Evolutionary conservation across 306 rosid species (phyloP), one percentile per base, ranked within the genome.

Genomic region (Dalbergia oliveri): DNA sequence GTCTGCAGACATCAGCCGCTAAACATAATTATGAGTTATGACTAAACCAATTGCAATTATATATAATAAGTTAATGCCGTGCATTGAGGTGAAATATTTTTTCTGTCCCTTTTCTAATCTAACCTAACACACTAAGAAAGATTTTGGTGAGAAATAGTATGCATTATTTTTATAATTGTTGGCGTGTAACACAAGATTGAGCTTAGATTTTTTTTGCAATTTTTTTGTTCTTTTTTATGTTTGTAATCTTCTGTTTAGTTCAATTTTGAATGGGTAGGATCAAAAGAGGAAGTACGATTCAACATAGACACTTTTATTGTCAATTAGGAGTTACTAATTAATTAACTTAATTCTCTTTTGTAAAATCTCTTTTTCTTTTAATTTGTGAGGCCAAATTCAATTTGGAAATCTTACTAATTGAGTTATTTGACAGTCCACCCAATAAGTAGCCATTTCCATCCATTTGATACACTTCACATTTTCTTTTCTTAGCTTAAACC

Each of bases 1-100:
- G 69, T 65, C 49, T 56, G 69, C 77, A 71, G 62, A 72, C 81
- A 41, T 66, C 61, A 76, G 44, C 18, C 44, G 41, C 43, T 16
- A 69, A 68, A 12, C 59, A 47, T 69, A 69, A 69, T 49, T 70
- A 50, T 51, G 45, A 31, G 31, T 26, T 26, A 26, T 26, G 31
- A 26, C n/a, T 19, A 15, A 67, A 66, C 41, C 5, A 13, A 14
- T 10, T 58, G 23, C 13, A 66, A 68, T 68, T 21, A 21, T 45
- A 37, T 37, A 37, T 37, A 37, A 37, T 15, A 39, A 16, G 53
- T 66, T 16, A 69, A 69, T 41, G 5, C 9, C 21, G 12, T 35
- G 23, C 5, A 35, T 15, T 35, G 69, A 64, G 69, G 2, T 65
- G 11, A 0, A 15, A 15, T 7, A 0, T 65, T 4, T 8, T 16